A percentile compares a stretch with the other conserved stretches of the same genome.
Evolutionary conservation across 371 early-diverging fungal species (phyloP).

Genomic region (Apophysomyces sp.): DNA sequence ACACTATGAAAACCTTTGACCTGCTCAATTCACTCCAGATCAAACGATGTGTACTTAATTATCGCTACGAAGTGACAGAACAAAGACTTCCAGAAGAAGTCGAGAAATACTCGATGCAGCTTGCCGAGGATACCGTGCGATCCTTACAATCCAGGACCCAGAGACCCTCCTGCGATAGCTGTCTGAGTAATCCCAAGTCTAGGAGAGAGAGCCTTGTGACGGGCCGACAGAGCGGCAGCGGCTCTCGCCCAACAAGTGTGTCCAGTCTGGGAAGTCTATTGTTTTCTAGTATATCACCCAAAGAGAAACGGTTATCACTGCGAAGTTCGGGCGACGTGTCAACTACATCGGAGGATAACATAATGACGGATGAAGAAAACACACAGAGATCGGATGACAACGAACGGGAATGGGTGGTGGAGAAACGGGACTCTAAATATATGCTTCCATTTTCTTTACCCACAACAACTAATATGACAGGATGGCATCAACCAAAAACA

Average conservation of each 20-base stretch:
- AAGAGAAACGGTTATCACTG: background rate
- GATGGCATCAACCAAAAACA: conserved; percentile 11
- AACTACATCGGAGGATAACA: background rate
- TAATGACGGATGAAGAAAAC: conserved; percentile 1
- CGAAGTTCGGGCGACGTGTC: background rate
- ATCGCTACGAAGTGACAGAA: conserved; percentile 88
- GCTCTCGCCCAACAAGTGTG: conserved; percentile 29
- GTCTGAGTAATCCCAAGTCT: background rate
- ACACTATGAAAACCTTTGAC: conserved; percentile 66
- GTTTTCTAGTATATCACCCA: conserved; percentile 6
- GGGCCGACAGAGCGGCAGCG: background rate
- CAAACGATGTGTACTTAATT: conserved; percentile 66
- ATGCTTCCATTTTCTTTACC: conserved; percentile 58
- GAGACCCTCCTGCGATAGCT: conserved; percentile 12
- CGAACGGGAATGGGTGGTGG: conserved; percentile 26
- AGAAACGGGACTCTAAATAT: conserved; percentile 48
- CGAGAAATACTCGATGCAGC: conserved; percentile 67
- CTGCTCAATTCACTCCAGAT: conserved; percentile 72
- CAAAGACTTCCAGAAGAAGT: conserved; percentile 66
- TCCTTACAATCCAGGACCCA: conserved; percentile 18
- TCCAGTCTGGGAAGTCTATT: conserved; percentile 36
- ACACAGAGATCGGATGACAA: conserved; percentile 17
- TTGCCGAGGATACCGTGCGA: conserved; percentile 62
- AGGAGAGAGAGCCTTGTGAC: background rate
- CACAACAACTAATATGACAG: conserved; percentile 20